Evolutionary conservation across 345 rosid species (phyloP).

Genomic region (Sonneratia alba): DNA sequence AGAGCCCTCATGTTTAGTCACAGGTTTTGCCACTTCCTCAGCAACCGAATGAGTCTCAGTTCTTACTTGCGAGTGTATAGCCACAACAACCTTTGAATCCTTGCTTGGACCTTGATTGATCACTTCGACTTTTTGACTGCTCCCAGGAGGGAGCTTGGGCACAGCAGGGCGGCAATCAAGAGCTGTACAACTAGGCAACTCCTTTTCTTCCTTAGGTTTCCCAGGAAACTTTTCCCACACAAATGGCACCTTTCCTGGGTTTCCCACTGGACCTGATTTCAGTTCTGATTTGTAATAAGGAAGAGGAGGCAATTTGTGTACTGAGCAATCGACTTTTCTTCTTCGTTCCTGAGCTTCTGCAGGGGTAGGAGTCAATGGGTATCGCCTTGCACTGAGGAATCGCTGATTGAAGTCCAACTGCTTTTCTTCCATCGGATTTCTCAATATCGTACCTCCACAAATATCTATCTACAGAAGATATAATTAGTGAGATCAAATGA

Average conservation of each 20-base stretch:
- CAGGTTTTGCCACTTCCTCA: background rate
- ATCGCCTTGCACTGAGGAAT: conserved; percentile 61
- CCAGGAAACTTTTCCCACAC: conserved; percentile 86
- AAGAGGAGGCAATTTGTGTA: conserved; percentile 34
- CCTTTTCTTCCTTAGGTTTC: conserved; percentile 53
- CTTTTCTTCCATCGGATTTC: conserved; percentile 68
- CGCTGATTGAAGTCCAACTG: conserved; percentile 75
- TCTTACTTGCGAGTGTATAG: background rate
- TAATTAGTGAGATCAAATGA: background rate
- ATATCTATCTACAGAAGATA: background rate
- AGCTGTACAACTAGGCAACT: conserved; percentile 14
- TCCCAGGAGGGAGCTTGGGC: conserved; percentile 91
- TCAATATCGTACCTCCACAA: conserved; percentile 13
- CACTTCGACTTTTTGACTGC: conserved; percentile 26
- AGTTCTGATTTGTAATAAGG: conserved; percentile 67
- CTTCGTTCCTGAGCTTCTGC: conserved; percentile 33
- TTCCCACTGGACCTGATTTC: conserved; percentile 79
- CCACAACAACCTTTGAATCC: conserved; percentile 14
- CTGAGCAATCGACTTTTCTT: conserved; percentile 31
- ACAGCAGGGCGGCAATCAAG: conserved; percentile 24
- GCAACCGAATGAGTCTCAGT: background rate
- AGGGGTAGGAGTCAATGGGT: conserved; percentile 22
- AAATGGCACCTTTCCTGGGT: conserved; percentile 85
- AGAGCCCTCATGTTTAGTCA: background rate
- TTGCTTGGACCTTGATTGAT: conserved; percentile 19